Evolutionary conservation across 345 rosid genomes (phyloP), one percentile per base, ranked within the genome.

Genomic region (Euphorbia peplus): DNA sequence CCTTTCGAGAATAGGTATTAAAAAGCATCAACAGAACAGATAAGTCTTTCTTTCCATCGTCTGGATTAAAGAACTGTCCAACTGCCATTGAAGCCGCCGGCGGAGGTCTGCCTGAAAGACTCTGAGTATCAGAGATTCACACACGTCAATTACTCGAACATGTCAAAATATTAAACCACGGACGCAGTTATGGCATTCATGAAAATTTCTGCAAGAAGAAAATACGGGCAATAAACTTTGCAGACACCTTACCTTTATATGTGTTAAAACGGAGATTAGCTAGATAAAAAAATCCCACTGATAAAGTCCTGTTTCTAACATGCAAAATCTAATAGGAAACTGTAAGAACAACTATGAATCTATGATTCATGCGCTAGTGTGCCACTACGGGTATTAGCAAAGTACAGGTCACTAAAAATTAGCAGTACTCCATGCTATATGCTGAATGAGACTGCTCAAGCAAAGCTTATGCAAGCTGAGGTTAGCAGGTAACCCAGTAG

Each of bases 31-130:
- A 78, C 44, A 73, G 82, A 75, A 87, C 81, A 75, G 97, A 84
- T 70, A 90, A 74, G 52, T 83, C 90, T 73, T 71, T 74, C 64
- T 82, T 69, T 67, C 99, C 97, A 71, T 91, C 90, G 62, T 81
- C 64, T 56, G 97, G 98, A 75, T 91, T 84, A 79, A 87, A 91
- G 84, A 95, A 95, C 79, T 95, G 99, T 46, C 99, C 99, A 74
- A 95, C 92, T 70, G 90, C 98, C 99, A 95, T 91, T 67, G 99
- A 95, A 76, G 88, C 87, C 50, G 96, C 93, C n/a, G 96, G 96
- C 56, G 99, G 99, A 78, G 99, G 99, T 79, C 93, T 83, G 71
- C 98, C 97, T 51, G 96, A 90, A 80, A 87, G 55, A 42, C 86
- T 83, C 99, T 95, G 93, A 65, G 69, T 74, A 83, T 70, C 74